A percentile compares a stretch with the other conserved stretches of the same genome.
Evolutionary conservation across 1,284 basidiomycete genomes (phyloP).

Genomic region (Sporisorium exsertum): DNA sequence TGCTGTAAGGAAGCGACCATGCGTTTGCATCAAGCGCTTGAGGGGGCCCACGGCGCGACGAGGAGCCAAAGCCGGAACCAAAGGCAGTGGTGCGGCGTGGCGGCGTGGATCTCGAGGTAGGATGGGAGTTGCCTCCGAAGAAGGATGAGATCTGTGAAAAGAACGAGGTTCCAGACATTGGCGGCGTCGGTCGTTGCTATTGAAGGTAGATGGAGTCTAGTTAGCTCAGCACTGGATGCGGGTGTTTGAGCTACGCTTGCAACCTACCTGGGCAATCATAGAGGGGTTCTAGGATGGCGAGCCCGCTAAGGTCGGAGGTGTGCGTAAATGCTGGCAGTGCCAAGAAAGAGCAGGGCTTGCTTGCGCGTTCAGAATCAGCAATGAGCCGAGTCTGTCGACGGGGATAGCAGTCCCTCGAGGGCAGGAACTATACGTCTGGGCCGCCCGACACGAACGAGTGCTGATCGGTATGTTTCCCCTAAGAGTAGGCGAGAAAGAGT

Average conservation of each 20-base stretch:
- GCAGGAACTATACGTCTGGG: not conserved
- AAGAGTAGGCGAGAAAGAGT: too few relatives aligned
- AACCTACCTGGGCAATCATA: conserved; percentile 39
- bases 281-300: conserved; percentile 3
- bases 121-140: conserved; percentile 41
- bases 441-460: not conserved
- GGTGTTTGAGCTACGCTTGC: not conserved
- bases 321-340: conserved; percentile 4
- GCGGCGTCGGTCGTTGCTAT: conserved; percentile 37
- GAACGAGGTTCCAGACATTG: conserved; percentile 48
- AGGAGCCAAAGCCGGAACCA: conserved; percentile 37
- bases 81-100: conserved; percentile 42
- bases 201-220: not conserved
- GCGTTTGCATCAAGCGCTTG: conserved; percentile 41
- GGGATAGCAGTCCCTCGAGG: not conserved
- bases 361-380: not conserved
- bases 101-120: conserved; percentile 1
- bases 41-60: conserved; percentile 52
- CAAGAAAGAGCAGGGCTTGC: not conserved
- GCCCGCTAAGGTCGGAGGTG: not conserved
- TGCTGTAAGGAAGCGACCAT: conserved; percentile 59
- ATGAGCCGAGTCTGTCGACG: not conserved
- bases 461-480: not conserved
- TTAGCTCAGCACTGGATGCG: not conserved
- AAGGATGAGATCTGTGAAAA: conserved; percentile 62